A percentile compares a stretch with the other conserved stretches of the same genome.
phyloP scores from a whole-genome alignment of 2,329 filamentous ascomycete species.

The Saccharata proteae region DNA sequence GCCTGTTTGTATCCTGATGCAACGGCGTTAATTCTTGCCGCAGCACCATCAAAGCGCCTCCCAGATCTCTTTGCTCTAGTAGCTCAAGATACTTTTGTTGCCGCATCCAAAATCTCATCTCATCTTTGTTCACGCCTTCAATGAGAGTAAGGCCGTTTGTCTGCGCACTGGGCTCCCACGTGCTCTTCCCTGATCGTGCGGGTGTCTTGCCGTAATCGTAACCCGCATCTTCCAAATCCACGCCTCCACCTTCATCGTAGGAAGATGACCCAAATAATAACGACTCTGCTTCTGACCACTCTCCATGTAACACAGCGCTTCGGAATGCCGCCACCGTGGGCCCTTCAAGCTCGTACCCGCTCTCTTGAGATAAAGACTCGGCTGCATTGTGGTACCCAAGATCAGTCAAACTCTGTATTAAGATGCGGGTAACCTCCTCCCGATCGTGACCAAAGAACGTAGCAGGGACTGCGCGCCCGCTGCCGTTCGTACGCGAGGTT shows the following conservation, averaged over 20 bases:
- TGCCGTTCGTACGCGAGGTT: conserved; percentile 28
- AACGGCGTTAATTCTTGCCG: conserved; percentile 79
- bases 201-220: conserved; percentile 19
- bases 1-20: conserved; percentile 60
- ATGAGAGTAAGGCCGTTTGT: conserved; percentile 55
- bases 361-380: conserved; percentile 61
- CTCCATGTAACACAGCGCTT: conserved; percentile 63
- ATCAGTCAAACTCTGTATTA: conserved; percentile 84
- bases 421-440: conserved; percentile 82
- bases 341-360: conserved; percentile 78
- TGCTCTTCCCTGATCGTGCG: conserved; percentile 16
- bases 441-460: conserved; percentile 76
- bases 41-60: conserved; percentile 67
- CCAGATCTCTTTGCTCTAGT: conserved; percentile 63
- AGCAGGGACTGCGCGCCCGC: conserved; percentile 19
- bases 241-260: conserved; percentile 34
- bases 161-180: conserved; percentile 22
- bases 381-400: conserved; percentile 77
- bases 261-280: conserved; percentile 50
- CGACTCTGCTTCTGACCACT: conserved; percentile 76
- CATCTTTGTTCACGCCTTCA: conserved; percentile 59
- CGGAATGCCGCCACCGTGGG: conserved; percentile 78
- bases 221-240: conserved; percentile 19
- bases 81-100: conserved; percentile 94
- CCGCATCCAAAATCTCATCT: conserved; percentile 78